Percentiles rank a stretch among this genome's conserved stretches.
phyloP scores from a whole-genome alignment of 306 rosid species.

The Arachis stenosperma region DNA sequence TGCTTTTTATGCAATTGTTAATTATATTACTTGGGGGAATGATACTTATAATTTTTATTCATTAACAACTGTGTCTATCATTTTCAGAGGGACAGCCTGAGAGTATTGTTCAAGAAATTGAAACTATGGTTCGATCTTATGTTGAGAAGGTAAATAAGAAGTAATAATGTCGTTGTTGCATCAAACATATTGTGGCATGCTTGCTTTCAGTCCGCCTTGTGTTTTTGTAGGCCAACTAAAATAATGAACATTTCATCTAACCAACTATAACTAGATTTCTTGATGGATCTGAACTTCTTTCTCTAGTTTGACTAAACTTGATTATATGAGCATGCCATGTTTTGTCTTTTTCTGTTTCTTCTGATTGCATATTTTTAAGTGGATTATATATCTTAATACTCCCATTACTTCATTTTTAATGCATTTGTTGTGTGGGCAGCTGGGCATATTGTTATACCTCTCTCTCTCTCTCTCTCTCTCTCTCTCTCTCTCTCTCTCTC shows the following conservation, averaged over 20 bases:
- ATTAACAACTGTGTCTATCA: slow-evolving; percentile 12
- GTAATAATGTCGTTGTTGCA: slow-evolving; percentile 10
- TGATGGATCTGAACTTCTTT: background rate
- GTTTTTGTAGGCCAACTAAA: slow-evolving; percentile 1
- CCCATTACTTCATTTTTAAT: background rate
- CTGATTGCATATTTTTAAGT: slow-evolving; percentile 11
- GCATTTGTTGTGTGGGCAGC: background rate
- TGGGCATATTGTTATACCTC: background rate
- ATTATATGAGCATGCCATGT: background rate
- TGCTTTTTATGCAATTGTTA: slow-evolving; percentile 35
- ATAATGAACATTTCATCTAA: slow-evolving; percentile 25
- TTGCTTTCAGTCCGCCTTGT: slow-evolving; percentile 7
- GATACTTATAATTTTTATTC: slow-evolving; percentile 17
- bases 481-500: too few species aligned
- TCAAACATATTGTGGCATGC: background rate
- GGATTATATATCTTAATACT: background rate
- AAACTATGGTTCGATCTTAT: slow-evolving; percentile 80
- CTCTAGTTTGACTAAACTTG: background rate
- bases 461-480: background rate
- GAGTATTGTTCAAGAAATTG: slow-evolving; percentile 89
- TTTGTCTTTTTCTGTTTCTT: background rate
- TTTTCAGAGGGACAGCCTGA: slow-evolving; percentile 95
- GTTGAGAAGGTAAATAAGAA: slow-evolving; percentile 79
- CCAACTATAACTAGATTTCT: background rate
- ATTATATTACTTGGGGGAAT: slow-evolving; percentile 12